Evolutionary conservation across 495 filamentous ascomycete genomes (phyloP).

Genomic region (Penicillium antarcticum): DNA sequence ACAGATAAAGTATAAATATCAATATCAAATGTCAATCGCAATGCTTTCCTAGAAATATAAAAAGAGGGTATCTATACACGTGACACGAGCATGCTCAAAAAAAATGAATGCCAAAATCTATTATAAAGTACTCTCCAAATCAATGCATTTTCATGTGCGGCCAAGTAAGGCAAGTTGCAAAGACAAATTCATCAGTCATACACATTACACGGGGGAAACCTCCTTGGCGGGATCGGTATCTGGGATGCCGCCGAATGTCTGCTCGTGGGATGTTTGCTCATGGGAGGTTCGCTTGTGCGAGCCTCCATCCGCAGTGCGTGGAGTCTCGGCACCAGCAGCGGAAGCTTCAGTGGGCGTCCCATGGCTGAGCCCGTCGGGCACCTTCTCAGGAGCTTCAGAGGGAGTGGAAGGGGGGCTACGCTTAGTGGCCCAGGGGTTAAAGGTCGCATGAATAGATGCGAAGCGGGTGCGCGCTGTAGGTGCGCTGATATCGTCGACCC

Average conservation of each 20-base stretch:
- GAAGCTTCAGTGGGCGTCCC: background rate
- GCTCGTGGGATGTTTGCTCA: background rate
- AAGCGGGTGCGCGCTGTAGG: constrained; percentile 41
- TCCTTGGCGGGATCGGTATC: background rate
- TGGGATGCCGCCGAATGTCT: background rate
- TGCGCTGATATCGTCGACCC: constrained; percentile 37
- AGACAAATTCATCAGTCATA: constrained; percentile 1
- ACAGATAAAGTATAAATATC: no score
- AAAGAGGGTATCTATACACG: constrained; percentile 13
- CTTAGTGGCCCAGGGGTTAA: constrained; percentile 35
- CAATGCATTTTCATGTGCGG: background rate
- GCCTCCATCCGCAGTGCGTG: background rate
- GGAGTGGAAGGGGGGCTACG: constrained; percentile 22
- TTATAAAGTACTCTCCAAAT: background rate
- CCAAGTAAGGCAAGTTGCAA: background rate
- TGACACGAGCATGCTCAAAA: background rate
- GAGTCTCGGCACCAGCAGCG: background rate
- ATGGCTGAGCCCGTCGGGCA: background rate
- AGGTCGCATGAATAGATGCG: constrained; percentile 33
- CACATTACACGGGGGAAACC: constrained; percentile 3
- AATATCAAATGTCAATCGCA: background rate
- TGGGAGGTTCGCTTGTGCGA: background rate
- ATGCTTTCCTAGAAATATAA: background rate
- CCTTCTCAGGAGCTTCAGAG: constrained; percentile 8
- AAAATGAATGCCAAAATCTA: constrained; percentile 3